These are phyloP conservation scores for Trifolium subterraneum DNA, from an alignment of 306 rosid species.

Conservation along the genomic window DNA sequence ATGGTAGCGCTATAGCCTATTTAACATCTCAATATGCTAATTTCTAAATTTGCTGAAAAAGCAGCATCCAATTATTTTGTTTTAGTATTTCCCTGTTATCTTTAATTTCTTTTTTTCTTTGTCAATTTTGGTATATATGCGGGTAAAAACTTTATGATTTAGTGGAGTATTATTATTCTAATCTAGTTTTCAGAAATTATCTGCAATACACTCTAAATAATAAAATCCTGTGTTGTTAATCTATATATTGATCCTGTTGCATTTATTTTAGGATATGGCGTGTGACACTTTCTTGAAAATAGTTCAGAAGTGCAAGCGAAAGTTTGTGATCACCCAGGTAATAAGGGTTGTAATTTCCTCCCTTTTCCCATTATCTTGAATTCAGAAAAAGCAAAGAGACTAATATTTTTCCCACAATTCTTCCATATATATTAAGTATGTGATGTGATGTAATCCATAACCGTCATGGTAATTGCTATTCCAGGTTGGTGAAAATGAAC, in stretches of 20 bases:
- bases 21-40: no score
- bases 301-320: conserved; percentile 96
- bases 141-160: background rate
- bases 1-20: no score
- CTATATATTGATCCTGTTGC: conserved; percentile 4
- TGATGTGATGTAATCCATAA: conserved; percentile 10
- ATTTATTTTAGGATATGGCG: conserved; percentile 88
- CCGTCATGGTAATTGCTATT: conserved; percentile 37
- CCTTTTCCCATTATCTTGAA: background rate
- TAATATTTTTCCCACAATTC: background rate
- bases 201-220: background rate
- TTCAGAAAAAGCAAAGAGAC: background rate
- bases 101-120: background rate
- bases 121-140: background rate
- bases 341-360: background rate
- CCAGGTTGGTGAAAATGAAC: conserved; percentile 95
- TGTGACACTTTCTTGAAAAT: conserved; percentile 96
- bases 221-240: background rate
- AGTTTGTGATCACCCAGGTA: conserved; percentile 94
- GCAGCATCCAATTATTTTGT: conserved; percentile 3
- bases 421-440: background rate
- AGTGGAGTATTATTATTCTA: background rate
- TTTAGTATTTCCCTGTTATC: background rate
- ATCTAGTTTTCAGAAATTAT: background rate
- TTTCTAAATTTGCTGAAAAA: background rate